Percentiles rank a stretch among this genome's conserved stretches.
Conservation (phyloP, 2,329 filamentous ascomycete species). For the Pseudomassariella vexata region DNA sequence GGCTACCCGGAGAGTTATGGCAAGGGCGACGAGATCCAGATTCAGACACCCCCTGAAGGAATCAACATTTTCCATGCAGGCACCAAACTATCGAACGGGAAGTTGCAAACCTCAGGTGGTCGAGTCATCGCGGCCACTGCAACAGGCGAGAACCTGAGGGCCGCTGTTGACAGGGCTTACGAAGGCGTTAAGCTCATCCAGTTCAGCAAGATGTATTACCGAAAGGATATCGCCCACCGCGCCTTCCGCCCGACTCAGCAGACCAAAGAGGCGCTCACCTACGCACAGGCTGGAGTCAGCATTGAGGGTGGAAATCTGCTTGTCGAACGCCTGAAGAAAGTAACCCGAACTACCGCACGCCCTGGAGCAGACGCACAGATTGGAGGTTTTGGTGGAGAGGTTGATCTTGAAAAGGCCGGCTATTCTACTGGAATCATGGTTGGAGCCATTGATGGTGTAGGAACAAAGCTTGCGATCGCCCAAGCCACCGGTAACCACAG, state of each 20-base stretch:
- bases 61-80: slow-evolving; percentile 90
- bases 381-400: slow-evolving; percentile 87
- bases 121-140: slow-evolving; percentile 92
- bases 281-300: slow-evolving; percentile 87
- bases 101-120: slow-evolving; percentile 74
- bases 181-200: slow-evolving; percentile 71
- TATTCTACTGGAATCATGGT: slow-evolving; percentile 73
- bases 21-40: slow-evolving; percentile 63
- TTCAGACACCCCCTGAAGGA: slow-evolving; percentile 37
- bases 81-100: slow-evolving; percentile 58
- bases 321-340: slow-evolving; percentile 84
- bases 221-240: slow-evolving; percentile 86
- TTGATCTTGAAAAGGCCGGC: slow-evolving; percentile 70
- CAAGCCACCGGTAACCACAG: slow-evolving; percentile 85
- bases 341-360: slow-evolving; percentile 77
- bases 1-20: slow-evolving; percentile 85
- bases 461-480: slow-evolving; percentile 94
- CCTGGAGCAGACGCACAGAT: slow-evolving; percentile 90
- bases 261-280: slow-evolving; percentile 63
- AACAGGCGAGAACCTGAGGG: slow-evolving; percentile 65
- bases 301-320: slow-evolving; percentile 93
- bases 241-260: slow-evolving; percentile 46
- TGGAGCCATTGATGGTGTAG: slow-evolving; percentile 87
- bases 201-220: slow-evolving; percentile 86
- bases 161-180: slow-evolving; percentile 85